Evolutionary conservation across 139 green algal species (phyloP), one percentile per base, ranked within the genome.

Genomic region (Picochlorum sp.): DNA sequence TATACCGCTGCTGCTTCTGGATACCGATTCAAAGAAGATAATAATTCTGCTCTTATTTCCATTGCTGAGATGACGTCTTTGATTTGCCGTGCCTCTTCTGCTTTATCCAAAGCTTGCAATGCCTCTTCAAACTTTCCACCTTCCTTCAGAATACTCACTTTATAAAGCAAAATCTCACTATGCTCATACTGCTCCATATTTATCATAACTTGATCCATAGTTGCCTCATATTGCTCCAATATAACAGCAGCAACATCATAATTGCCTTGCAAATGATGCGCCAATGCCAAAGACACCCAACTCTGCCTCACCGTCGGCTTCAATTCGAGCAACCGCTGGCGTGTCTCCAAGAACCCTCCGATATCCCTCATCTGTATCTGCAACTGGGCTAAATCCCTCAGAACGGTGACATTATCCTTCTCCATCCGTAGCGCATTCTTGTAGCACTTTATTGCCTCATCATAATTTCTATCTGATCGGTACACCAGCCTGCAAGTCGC

Each of bases 401-500:
- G 62, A 58, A 98, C 95, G 57, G 96, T 88, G 31, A 85, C 56
- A 74, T 98, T 98, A 23, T 96, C 84, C 49, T 85, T 86, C 63
- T 99, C 94, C 21, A 95, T 69, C 7, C 87, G 81, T 64, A 98
- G 75, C 3, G 94, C 91, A 60, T 97, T 97, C 59, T 88, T 83
- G 83, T 99, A 99, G 83, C 94, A 99, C 76, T 98, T 98, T 73
- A 96, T 94, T n/a, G 94, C 94, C 69, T 99, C 90, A 11, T 81
- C 77, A 67, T 98, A 98, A 62, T 98, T 83, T 37, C 78, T 81
- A 73, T 99, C 91, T 2, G 82, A 81, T 6, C 90, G 87, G 77
- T 98, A 90, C 37, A 99, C 68, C 37, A 99, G 76, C 16, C 47
- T 54, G 47, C 47, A 54, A 20, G 23, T 23, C 34, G 8, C 4